These are phyloP conservation scores for Coniosporium apollinis DNA, from an alignment of 495 filamentous ascomycete genomes.

Conservation along the genomic window DNA sequence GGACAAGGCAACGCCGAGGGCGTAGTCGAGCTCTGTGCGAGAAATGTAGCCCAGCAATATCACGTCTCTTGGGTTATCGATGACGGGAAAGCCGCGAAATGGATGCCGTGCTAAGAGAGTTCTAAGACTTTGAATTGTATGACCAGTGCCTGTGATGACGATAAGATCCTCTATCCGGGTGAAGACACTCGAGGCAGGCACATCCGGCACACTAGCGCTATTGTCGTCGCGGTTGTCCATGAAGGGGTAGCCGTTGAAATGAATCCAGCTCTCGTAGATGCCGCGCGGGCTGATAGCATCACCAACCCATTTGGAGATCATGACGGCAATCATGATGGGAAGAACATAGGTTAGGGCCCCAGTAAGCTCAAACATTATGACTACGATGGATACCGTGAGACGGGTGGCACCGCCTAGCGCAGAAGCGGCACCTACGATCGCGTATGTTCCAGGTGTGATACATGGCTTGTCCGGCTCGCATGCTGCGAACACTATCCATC, in stretches of 20 bases:
- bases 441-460: conserved; percentile 87
- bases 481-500: conserved; percentile 55
- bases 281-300: conserved; percentile 88
- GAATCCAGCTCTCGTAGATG: conserved; percentile 97
- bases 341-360: conserved; percentile 92
- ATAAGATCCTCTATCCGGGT: conserved; percentile 81
- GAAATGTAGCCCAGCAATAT: conserved; percentile 82
- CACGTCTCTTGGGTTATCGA: conserved; percentile 56
- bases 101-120: conserved; percentile 52
- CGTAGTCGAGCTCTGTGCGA: conserved; percentile 75
- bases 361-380: conserved; percentile 98
- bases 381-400: conserved; percentile 93
- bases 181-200: conserved; percentile 74
- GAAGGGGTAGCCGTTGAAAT: conserved; percentile 90
- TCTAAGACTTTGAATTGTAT: conserved; percentile 64
- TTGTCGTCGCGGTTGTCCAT: conserved; percentile 81
- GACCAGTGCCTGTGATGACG: conserved; percentile 67
- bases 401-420: conserved; percentile 90
- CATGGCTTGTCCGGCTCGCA: conserved; percentile 84
- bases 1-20: conserved; percentile 40
- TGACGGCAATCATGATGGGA: conserved; percentile 98
- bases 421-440: conserved; percentile 92
- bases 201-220: conserved; percentile 50
- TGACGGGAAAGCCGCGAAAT: conserved; percentile 86
- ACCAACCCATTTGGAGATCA: conserved; percentile 96